Evolutionary conservation across 768 basidiomycete genomes (phyloP), one percentile per base, ranked within the genome.

Genomic region (Russula sp.): DNA sequence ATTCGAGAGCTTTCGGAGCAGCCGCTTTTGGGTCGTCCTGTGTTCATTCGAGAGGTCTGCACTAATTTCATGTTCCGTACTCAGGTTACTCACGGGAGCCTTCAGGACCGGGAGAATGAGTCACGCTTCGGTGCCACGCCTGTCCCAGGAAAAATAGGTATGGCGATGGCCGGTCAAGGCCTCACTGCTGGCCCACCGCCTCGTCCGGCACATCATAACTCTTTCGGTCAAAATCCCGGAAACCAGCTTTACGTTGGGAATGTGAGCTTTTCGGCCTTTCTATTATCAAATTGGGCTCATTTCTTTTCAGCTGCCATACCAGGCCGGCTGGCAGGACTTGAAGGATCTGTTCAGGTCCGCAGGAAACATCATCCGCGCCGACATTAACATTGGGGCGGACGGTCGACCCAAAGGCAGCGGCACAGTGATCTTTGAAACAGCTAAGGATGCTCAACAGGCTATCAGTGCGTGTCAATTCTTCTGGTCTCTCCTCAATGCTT

Each of bases 291-390:
- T 16, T 13, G n/a, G 48, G 51, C 40, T 16, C 35, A 37, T 53
- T 47, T 6, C 14, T 63, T 27, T 59, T 6, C 66, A 98, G 95
- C 77, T 98, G 34, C 95, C 94, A 2, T 93, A 91, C 72, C 93
- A 95, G 77, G 94, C 94, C n/a, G 93, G 93, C 35, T 99, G 96
- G 96, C 96, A 99, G 73, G 96, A 98, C 73, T 77, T 98, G 60
- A 98, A 98, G 72, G 96, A 98, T 74, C 78, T 98, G 34, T 98
- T 98, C 87, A 87, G 96, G 60, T 85, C 91, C 34, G 91, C 96
- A 50, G 96, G 96, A 7, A 91, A 92, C 71, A 95, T 99, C 68
- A 85, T 98, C 66, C 86, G 96, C 51, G 94, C 96, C 60, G 96
- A 98, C 73, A 93, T 98, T 66, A 94, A 95, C 68, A 89, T 96